phyloP scores from a whole-genome alignment of 192 early-diverging fungal genomes.

The Coemansia guatemalensis region DNA sequence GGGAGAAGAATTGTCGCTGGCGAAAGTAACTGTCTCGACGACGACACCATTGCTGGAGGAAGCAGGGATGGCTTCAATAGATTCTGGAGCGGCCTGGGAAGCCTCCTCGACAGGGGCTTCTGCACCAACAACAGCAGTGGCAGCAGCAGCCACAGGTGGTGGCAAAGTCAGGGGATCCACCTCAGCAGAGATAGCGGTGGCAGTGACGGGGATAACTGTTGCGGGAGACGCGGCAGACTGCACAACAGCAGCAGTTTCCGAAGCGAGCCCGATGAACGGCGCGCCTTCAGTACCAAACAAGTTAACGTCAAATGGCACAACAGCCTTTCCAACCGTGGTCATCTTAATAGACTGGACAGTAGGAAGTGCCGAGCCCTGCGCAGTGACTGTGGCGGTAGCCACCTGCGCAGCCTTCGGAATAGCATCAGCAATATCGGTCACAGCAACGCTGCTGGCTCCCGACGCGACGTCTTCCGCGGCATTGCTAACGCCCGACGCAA shows the following conservation, averaged over 20 bases:
- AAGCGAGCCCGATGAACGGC: not conserved
- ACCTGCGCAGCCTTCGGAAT: not conserved
- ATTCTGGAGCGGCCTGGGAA: not conserved
- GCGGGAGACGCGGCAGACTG: not conserved
- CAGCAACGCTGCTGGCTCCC: not conserved
- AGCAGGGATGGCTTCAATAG: not conserved
- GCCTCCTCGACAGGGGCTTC: not conserved
- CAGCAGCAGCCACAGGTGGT: not conserved
- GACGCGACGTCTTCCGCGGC: no score
- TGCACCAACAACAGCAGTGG: not conserved
- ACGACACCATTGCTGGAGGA: not conserved
- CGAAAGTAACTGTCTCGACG: not conserved
- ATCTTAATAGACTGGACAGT: constrained; percentile 21
- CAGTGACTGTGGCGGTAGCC: constrained; percentile 8
- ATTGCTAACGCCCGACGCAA: not conserved
- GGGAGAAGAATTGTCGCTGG: not conserved
- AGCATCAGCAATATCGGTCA: constrained; percentile 4
- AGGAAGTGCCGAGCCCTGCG: constrained; percentile 2
- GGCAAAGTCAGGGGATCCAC: no score
- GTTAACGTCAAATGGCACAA: constrained; percentile 41
- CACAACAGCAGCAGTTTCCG: not conserved
- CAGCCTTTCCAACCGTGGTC: constrained; percentile 45
- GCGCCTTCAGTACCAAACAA: constrained; percentile 31
- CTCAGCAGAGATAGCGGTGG: not conserved
- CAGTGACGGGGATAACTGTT: not conserved